These are phyloP conservation scores for Neocucurbitaria cava DNA, from an alignment of 2,329 filamentous ascomycete species.

Conservation along the genomic window DNA sequence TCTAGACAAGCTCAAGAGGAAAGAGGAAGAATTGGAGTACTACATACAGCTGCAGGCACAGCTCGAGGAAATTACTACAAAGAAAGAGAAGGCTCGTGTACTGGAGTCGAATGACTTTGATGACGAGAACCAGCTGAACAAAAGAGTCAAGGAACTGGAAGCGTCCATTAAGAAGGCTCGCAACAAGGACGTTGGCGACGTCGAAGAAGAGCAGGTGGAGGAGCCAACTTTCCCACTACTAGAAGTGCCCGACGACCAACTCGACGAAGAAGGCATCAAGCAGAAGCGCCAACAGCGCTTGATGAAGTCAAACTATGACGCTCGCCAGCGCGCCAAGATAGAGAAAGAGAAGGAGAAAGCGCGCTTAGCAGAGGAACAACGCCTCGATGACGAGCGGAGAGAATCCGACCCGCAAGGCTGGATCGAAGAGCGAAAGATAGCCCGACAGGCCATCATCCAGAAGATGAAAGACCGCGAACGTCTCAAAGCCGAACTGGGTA, in stretches of 20 bases:
- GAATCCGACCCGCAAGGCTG: constrained; percentile 85
- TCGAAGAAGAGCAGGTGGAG: constrained; percentile 78
- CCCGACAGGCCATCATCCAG: constrained; percentile 72
- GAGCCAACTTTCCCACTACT: constrained; percentile 86
- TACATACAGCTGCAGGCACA: constrained; percentile 82
- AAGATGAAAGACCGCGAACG: constrained; percentile 94
- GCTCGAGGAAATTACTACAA: constrained; percentile 78
- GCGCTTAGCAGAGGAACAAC: constrained; percentile 80
- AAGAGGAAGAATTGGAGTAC: constrained; percentile 94
- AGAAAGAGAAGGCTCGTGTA: constrained; percentile 78
- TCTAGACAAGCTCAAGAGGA: constrained; percentile 90
- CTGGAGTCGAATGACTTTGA: constrained; percentile 92
- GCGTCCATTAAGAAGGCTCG: constrained; percentile 87
- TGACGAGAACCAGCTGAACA: constrained; percentile 85
- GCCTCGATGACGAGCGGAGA: constrained; percentile 81
- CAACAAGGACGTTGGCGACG: constrained; percentile 89
- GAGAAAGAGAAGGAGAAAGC: constrained; percentile 95
- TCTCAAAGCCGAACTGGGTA: constrained; percentile 91
- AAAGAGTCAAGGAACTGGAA: constrained; percentile 86
- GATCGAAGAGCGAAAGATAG: constrained; percentile 81
- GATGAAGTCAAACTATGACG: constrained; percentile 94
- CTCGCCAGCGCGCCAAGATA: constrained; percentile 88
- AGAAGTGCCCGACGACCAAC: constrained; percentile 86
- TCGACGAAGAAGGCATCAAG: constrained; percentile 90
- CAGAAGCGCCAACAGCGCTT: constrained; percentile 91